Base-by-base conservation (phyloP, 192 early-diverging fungal genomes). In the Rhizoclosmatium globosum region DNA sequence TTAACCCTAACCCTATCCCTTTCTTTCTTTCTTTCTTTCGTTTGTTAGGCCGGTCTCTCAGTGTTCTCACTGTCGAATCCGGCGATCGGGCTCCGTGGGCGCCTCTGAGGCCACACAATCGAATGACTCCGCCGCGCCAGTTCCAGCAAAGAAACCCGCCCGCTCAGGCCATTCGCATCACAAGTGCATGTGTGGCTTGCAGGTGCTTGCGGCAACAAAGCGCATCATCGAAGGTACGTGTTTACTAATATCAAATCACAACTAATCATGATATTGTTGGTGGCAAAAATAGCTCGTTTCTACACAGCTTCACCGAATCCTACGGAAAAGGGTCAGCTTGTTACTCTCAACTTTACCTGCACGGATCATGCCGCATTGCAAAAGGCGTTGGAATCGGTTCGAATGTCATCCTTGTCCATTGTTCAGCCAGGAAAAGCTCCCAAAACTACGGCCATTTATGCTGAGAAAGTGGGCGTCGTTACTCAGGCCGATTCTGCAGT, bases 181-280 rank as follows among this genome's bases (percentile, higher is more conserved):
- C 53, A 72, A 72, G 44, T 72, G 70, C 53, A 21, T 72, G 48
- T 72, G 70, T 38, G 70, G 70, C 15, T 17, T 72, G 19, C 43
- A 72, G 70, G 70, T 50, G 4, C n/a, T 44, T 9, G 70, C 70
- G 7, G 15, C 38, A 23, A 31, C 70, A 17, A 50, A 58, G 21
- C 70, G 70, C 48, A 57, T 19, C 38, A 47, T 72, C 31, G 70
- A 72, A 31, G 70, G 70, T 72, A 23, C 38, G 38, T 53, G n/a
- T 41, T 23, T 39, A 11, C 38, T 31, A 58, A 58, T 56, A 6
- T 42, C 17, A 17, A 53, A 15, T 72, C 21, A 4, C 15, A 44
- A 69, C 68, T 66, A 17, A 66, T 42, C 31, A 31, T 31, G 31
- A 31, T 31, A 31, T 31, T 31, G 31, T 31, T 31, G 31, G 31